These are phyloP conservation scores for Boechera divaricarpa DNA, from an alignment of 345 rosid genomes.

Conservation along the genomic window DNA sequence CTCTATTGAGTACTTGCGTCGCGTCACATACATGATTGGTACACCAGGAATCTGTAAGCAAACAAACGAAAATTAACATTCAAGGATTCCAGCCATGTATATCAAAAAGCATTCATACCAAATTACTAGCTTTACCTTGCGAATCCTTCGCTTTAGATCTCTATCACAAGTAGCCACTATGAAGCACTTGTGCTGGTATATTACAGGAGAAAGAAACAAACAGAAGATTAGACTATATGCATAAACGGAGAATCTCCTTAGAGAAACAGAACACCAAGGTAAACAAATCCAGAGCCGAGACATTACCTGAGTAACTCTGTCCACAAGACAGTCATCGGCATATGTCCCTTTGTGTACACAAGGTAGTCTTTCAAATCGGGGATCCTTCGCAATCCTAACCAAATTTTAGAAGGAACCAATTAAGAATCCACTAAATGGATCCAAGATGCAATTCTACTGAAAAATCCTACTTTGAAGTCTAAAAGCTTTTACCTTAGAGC, in stretches of 20 bases:
- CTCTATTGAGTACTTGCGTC: conserved; percentile 85
- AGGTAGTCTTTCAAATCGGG: conserved; percentile 87
- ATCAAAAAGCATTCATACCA: neutral
- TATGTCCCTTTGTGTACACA: conserved; percentile 93
- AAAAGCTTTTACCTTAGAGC: conserved; percentile 66
- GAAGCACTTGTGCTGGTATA: conserved; percentile 85
- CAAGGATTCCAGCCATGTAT: conserved; percentile 19
- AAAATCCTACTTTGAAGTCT: neutral
- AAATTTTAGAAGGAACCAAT: neutral
- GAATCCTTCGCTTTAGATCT: conserved; percentile 89
- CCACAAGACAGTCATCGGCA: conserved; percentile 97
- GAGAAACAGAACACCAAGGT: neutral
- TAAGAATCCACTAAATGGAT: neutral
- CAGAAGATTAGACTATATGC: conserved; percentile 6
- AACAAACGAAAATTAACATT: neutral
- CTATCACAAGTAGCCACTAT: conserved; percentile 95
- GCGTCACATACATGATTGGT: conserved; percentile 86
- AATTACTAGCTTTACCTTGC: conserved; percentile 61
- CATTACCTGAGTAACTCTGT: conserved; percentile 78
- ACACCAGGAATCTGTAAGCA: conserved; percentile 81
- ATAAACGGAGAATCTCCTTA: neutral
- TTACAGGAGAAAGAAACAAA: neutral
- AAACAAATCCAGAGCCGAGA: conserved; percentile 2
- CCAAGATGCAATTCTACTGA: neutral
- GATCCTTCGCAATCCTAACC: conserved; percentile 87